phyloP scores from a whole-genome alignment of 176 grass and related monocot genomes.

The Cenchrus americanus region DNA sequence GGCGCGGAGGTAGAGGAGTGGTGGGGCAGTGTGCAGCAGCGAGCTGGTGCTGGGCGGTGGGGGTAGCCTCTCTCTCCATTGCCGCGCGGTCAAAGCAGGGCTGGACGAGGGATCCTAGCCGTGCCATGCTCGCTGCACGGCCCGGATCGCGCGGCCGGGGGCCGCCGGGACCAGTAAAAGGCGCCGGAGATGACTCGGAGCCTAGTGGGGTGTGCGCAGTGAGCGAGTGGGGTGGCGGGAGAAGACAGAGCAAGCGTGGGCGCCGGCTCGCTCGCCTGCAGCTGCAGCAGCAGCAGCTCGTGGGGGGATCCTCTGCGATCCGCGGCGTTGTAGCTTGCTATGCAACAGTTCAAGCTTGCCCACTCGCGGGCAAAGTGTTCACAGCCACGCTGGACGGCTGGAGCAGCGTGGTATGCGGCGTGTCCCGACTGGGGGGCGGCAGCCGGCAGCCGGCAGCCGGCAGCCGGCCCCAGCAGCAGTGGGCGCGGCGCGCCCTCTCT shows the following conservation, averaged over 20 bases:
- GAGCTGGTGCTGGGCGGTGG: conserved; percentile 46
- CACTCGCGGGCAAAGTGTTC: too few species aligned
- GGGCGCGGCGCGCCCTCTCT: too few species aligned
- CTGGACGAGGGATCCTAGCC: background rate
- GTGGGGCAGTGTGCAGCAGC: conserved; percentile 48
- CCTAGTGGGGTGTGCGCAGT: conserved; percentile 15
- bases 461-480: background rate
- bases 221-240: background rate
- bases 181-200: background rate
- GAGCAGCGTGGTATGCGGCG: too few species aligned
- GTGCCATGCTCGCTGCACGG: background rate
- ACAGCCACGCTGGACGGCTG: too few species aligned
- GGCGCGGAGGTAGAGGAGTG: conserved; percentile 58
- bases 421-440: too few species aligned
- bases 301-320: background rate
- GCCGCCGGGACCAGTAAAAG: background rate
- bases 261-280: conserved; percentile 1
- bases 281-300: background rate
- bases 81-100: background rate
- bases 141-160: background rate
- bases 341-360: background rate
- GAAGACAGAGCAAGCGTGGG: conserved; percentile 11
- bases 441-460: too few species aligned
- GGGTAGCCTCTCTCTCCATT: background rate
- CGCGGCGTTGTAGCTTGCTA: background rate